These are phyloP conservation scores for Nothophaeocryptopus gaeumannii DNA, from an alignment of 2,329 filamentous ascomycete genomes.

Conservation along the genomic window DNA sequence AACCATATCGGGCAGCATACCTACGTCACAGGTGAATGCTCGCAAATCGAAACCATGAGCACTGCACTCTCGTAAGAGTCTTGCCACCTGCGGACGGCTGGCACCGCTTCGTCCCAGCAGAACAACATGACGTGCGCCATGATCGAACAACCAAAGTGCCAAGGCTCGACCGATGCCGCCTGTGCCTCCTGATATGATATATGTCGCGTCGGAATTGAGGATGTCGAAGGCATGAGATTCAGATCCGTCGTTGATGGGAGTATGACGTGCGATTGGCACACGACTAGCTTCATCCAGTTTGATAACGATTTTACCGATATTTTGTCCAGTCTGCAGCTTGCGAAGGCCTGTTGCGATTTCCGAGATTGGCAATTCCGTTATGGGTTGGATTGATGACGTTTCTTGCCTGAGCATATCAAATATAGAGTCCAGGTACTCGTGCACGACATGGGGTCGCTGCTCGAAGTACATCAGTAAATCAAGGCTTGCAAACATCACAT, in stretches of 20 bases:
- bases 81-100: not conserved
- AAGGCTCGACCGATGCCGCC: constrained; percentile 13
- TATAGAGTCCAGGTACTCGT: not conserved
- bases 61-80: not conserved
- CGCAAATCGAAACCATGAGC: not conserved
- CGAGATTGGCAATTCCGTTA: constrained; percentile 1
- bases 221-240: not conserved
- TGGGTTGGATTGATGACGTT: not conserved
- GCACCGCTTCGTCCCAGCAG: constrained; percentile 5
- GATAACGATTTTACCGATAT: constrained; percentile 13
- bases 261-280: not conserved
- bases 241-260: not conserved
- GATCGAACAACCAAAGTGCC: constrained; percentile 10
- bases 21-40: not conserved
- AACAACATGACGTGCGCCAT: constrained; percentile 9
- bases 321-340: constrained; percentile 6
- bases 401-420: not conserved
- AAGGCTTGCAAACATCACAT: constrained; percentile 1
- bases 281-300: not conserved
- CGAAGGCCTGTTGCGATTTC: constrained; percentile 1
- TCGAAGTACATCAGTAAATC: no score
- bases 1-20: not conserved
- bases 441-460: not conserved
- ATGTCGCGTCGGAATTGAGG: constrained; percentile 6
- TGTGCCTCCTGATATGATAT: constrained; percentile 12